phyloP scores from a whole-genome alignment of 768 basidiomycete species.

The Hygrophoropsis aurantiaca region DNA sequence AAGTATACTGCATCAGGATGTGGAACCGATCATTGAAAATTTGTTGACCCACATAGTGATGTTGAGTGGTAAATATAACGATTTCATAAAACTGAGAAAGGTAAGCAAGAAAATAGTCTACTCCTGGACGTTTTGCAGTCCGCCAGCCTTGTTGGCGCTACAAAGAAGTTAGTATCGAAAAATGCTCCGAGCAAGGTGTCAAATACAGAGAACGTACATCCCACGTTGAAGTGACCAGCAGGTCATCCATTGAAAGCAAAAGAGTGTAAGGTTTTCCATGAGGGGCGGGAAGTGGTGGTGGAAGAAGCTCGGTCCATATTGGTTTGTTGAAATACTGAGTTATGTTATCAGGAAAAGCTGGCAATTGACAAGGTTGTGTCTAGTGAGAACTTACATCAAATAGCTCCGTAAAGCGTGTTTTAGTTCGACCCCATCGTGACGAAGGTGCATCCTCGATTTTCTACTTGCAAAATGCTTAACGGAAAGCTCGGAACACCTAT shows the following conservation, averaged over 20 bases:
- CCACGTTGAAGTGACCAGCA: conserved; percentile 91
- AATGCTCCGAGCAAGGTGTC: background rate
- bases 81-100: conserved; percentile 98
- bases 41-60: conserved; percentile 69
- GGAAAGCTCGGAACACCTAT: background rate
- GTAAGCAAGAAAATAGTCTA: conserved; percentile 97
- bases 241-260: conserved; percentile 86
- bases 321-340: conserved; percentile 91
- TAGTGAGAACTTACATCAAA: conserved; percentile 57
- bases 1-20: conserved; percentile 1
- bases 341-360: background rate
- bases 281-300: conserved; percentile 77
- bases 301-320: conserved; percentile 88
- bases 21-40: background rate
- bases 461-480: conserved; percentile 29
- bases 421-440: conserved; percentile 65
- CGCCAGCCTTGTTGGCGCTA: conserved; percentile 94
- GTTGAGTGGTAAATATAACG: conserved; percentile 91
- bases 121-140: conserved; percentile 95
- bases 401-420: conserved; percentile 57
- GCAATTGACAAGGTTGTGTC: background rate
- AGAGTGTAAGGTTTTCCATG: conserved; percentile 92
- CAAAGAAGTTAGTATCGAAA: background rate
- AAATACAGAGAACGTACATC: conserved; percentile 63
- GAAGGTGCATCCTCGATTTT: conserved; percentile 58